Evolutionary conservation across 2,329 filamentous ascomycete genomes (phyloP), one percentile per base, ranked within the genome.

Genomic region (Colletotrichum cuscutae): DNA sequence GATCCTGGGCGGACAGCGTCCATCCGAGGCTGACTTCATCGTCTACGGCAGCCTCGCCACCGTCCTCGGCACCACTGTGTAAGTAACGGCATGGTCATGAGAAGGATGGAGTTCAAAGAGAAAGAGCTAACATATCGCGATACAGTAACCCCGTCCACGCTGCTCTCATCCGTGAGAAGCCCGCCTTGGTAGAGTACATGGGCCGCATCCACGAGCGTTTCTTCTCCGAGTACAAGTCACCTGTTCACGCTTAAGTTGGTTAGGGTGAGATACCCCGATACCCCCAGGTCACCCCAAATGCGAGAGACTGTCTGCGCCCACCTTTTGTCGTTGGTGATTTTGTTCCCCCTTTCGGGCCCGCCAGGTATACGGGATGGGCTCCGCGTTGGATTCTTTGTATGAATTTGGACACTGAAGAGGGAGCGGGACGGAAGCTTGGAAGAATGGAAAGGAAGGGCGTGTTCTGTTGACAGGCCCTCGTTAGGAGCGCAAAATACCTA

Each of bases 1-100:
- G 76, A 75, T 77, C 32, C 63, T 77, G 28, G 76, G 76, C 30
- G 76, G 76, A 0, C 70, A 76, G 73, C 65, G 66, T 30, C 74
- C 76, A 11, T 73, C 74, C 26, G 76, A 77, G 71, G 76, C 75
- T 26, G 76, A 77, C 65, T 77, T 74, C 59, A 28, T 68, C 26
- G 69, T 72, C 22, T 74, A 49, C 26, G 72, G 69, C 26, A 73
- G 65, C 61, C 69, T 74, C 12, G 72, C 72, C 12, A 74, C 70
- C 11, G 37, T 74, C 6, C 35, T 74, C 54, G 69, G 68, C n/a
- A 70, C 72, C 49, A 68, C 42, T 42, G 70, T 74, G 72, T 74
- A 74, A 70, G 72, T 65, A 26, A 26, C 24, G 24, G 24, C 24
- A 26, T 26, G 24, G 24, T 26, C 24, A 26, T 26, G 24, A 26